A percentile compares a stretch with the other conserved stretches of the same genome.
Conservation (phyloP, 2,329 filamentous ascomycete species). For the Stachybotrys chartarum region DNA sequence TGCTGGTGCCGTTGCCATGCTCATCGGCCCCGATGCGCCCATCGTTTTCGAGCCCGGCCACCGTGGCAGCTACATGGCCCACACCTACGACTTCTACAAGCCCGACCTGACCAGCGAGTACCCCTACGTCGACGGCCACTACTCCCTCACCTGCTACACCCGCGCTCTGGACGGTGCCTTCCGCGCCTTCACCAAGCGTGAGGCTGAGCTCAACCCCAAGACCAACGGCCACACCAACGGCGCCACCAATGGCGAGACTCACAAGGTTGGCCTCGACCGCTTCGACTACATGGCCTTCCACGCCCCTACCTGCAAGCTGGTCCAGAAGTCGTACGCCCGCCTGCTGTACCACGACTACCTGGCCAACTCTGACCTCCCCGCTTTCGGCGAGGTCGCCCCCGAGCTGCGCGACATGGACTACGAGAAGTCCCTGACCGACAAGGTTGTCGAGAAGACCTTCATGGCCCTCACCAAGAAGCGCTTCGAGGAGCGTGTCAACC, state of each 20-base stretch:
- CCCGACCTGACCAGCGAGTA: conserved; percentile 83
- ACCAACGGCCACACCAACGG: conserved; percentile 53
- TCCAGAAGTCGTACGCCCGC: conserved; percentile 77
- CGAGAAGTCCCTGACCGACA: conserved; percentile 71
- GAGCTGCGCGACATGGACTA: conserved; percentile 76
- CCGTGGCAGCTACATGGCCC: conserved; percentile 73
- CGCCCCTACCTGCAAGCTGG: conserved; percentile 79
- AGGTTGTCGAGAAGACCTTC: conserved; percentile 80
- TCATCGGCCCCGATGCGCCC: conserved; percentile 72
- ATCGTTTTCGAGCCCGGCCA: conserved; percentile 72
- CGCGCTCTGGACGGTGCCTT: conserved; percentile 76
- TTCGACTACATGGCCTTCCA: conserved; percentile 84
- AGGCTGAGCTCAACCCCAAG: conserved; percentile 52
- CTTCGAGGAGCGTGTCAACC: conserved; percentile 70
- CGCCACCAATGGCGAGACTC: conserved; percentile 37
- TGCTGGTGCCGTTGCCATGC: conserved; percentile 70
- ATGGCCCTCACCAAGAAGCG: conserved; percentile 79
- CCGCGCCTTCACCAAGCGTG: conserved; percentile 70
- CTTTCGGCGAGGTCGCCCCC: conserved; percentile 67
- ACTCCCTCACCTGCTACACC: conserved; percentile 75
- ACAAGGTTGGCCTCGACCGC: conserved; percentile 64
- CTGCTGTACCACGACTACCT: conserved; percentile 84
- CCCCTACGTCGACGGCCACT: conserved; percentile 78
- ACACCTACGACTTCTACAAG: conserved; percentile 89
- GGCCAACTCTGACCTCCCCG: conserved; percentile 55